These are phyloP conservation scores for Tulasnella sp. DNA, from an alignment of 768 basidiomycete genomes.

Conservation along the genomic window DNA sequence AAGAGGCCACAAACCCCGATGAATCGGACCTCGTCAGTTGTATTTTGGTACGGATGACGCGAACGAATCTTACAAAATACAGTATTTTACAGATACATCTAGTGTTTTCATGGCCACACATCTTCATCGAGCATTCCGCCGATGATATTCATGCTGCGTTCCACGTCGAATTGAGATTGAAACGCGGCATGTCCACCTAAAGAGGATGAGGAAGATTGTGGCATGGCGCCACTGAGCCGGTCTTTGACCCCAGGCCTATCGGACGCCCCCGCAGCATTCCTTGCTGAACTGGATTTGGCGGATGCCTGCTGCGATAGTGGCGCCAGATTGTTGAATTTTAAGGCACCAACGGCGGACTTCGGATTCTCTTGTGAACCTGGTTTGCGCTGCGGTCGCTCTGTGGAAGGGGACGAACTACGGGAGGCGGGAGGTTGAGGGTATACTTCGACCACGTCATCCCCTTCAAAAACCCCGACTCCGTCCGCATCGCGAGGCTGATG, in stretches of 20 bases:
- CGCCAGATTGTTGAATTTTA: background rate
- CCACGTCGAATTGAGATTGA: conserved; percentile 1
- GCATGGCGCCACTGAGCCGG: background rate
- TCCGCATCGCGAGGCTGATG: background rate
- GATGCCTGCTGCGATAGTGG: background rate
- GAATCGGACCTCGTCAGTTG: background rate
- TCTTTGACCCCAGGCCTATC: background rate
- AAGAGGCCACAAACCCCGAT: background rate
- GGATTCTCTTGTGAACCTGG: background rate
- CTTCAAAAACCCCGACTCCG: background rate
- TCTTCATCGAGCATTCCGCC: background rate
- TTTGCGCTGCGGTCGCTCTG: background rate
- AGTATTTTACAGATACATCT: background rate
- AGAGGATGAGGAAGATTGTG: background rate
- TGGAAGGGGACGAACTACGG: background rate
- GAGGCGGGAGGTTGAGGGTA: background rate
- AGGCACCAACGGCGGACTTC: background rate
- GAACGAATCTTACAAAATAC: background rate
- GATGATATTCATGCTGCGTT: background rate
- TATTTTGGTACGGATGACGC: background rate
- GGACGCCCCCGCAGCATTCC: background rate
- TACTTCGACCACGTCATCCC: background rate
- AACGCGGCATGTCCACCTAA: background rate
- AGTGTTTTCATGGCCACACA: background rate
- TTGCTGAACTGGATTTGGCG: background rate